Base-by-base conservation (phyloP, 495 filamentous ascomycete genomes). In the Neurospora africana region DNA sequence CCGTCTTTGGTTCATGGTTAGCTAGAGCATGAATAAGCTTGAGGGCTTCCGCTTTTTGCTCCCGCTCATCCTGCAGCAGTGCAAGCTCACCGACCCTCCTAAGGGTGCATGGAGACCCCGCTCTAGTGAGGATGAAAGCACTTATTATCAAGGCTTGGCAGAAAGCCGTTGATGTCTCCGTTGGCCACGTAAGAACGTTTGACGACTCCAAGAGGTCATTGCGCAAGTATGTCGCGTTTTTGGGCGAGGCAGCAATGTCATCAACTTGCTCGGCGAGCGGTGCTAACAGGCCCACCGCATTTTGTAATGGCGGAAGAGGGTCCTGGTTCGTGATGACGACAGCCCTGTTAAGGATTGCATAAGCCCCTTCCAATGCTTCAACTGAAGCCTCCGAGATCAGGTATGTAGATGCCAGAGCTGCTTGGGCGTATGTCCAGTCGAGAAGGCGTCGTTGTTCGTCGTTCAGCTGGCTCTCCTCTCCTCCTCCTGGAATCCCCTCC, bases 401-500 rank as follows among this genome's bases (percentile, higher is more conserved):
- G 77, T 95, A 96, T 17, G 93, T 85, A 68, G 89, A 84, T 30
- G 92, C 91, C 43, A 97, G 81, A 0, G 88, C 91, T 10, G 92
- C 85, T 74, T 92, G 91, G 6, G 88, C 90, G 78, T 95, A 97
- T 70, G 86, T 84, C 65, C 78, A 77, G 40, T 88, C 85, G 9
- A 94, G 80, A 69, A 87, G 79, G 44, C 81, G 82, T 39, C 83
- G 81, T 17, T 87, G 83, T 3, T 88, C 83, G 13, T 88, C 84
- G 58, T 85, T 80, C 8, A 90, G 70, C 76, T 85, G 85, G 44
- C 77, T 74, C 1, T 85, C 81, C 11, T 82, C 87, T 80, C 90
- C 93, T 9, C 89, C 91, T 30, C 90, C 93, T 61, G 94, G 76
- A 75, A 97, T 93, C 17, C 90, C 91, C 21, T 90, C 93, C 53